These are phyloP conservation scores for Termitomyces sp. DNA, from an alignment of 768 basidiomycete genomes.

Conservation along the genomic window DNA sequence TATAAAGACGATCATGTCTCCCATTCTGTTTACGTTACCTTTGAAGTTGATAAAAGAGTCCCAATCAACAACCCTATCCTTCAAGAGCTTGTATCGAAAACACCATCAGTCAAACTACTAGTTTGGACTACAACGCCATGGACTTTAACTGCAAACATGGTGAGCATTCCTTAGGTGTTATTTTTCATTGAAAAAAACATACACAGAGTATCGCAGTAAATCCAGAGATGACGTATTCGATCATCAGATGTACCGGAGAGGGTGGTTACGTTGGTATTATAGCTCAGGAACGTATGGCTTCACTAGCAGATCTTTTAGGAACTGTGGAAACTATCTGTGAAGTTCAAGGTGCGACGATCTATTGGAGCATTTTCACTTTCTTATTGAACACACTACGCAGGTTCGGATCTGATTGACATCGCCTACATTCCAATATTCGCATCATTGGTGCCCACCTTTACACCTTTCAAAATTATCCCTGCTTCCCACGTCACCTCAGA, in stretches of 20 bases:
- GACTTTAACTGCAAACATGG: conserved; percentile 96
- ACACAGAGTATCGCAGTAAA: conserved; percentile 85
- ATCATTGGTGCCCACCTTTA: conserved; percentile 19
- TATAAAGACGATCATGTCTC: conserved; percentile 89
- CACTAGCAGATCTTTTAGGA: conserved; percentile 30
- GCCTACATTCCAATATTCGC: conserved; percentile 61
- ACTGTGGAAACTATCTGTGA: conserved; percentile 27
- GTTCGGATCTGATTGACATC: conserved; percentile 52
- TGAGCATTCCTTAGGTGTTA: conserved; percentile 24
- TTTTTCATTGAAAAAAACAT: background rate
- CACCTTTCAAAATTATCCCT: conserved; percentile 47
- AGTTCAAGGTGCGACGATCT: conserved; percentile 27
- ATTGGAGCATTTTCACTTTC: background rate
- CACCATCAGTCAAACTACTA: conserved; percentile 44
- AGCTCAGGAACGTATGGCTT: conserved; percentile 44
- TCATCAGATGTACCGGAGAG: conserved; percentile 29
- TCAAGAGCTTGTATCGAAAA: conserved; percentile 24
- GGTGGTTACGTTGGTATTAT: conserved; percentile 33
- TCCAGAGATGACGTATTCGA: conserved; percentile 59
- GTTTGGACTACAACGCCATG: conserved; percentile 99
- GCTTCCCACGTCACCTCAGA: conserved; percentile 76
- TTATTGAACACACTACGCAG: conserved; percentile 18
- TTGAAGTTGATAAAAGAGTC: conserved; percentile 44
- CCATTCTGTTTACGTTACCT: conserved; percentile 81
- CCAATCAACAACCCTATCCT: conserved; percentile 18